Evolutionary conservation across 164 flowering plant species (phyloP).

Genomic region (Stephania japonica): DNA sequence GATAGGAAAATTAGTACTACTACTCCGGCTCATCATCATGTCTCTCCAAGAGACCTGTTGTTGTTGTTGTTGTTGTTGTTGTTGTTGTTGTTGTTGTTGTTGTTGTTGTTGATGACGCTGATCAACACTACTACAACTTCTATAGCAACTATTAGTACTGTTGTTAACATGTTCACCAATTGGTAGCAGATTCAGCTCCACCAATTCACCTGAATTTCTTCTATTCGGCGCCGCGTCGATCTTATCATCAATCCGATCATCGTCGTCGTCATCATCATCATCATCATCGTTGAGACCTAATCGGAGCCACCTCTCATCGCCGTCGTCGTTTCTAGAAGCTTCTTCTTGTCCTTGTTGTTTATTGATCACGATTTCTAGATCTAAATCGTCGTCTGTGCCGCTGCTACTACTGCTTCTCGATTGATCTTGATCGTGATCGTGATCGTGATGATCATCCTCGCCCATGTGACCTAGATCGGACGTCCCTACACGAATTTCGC

Average conservation of each 20-base stretch:
- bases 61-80: constrained; percentile 8
- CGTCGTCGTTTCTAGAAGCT: constrained; percentile 16
- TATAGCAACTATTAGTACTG: not conserved
- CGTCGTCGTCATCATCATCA: constrained; percentile 6
- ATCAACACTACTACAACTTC: not conserved
- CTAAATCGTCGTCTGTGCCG: constrained; percentile 24
- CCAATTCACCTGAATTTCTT: constrained; percentile 19
- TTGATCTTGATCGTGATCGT: not conserved
- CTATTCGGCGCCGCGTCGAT: not conserved
- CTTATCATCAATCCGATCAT: constrained; percentile 5
- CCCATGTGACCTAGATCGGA: constrained; percentile 39
- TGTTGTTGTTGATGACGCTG: constrained; percentile 25
- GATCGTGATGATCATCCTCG: constrained; percentile 29
- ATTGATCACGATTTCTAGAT: not conserved
- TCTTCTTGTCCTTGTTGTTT: constrained; percentile 20
- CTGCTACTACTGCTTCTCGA: constrained; percentile 33
- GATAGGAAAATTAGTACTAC: constrained; percentile 13
- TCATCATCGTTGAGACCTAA: constrained; percentile 36
- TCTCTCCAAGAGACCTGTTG: not conserved
- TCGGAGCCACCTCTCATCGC: constrained; percentile 53
- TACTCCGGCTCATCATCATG: no score
- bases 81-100: constrained; percentile 9
- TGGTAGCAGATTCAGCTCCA: constrained; percentile 55
- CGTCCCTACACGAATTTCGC: constrained; percentile 27
- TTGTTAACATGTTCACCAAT: not conserved